Percentiles rank a stretch among this genome's conserved stretches.
Evolutionary conservation across 495 filamentous ascomycete genomes (phyloP).

Genomic region (Aspergillus hancockii): DNA sequence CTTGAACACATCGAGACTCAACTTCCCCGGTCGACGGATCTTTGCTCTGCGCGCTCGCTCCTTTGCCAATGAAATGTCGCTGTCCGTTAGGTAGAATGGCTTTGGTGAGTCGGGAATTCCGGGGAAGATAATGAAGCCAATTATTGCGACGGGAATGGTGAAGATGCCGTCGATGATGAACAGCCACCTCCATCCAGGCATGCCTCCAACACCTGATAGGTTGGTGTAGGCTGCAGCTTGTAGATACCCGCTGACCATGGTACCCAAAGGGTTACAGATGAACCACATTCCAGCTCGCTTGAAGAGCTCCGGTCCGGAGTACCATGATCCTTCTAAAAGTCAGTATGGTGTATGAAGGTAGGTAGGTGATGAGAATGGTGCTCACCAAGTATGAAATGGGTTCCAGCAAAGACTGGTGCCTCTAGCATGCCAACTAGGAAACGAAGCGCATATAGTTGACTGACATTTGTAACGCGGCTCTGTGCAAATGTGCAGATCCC

Average conservation of each 20-base stretch:
- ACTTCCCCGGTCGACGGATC: constrained; percentile 36
- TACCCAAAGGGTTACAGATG: constrained; percentile 36
- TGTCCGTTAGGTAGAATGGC: constrained; percentile 41
- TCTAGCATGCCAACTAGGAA: constrained; percentile 54
- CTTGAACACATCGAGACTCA: constrained; percentile 43
- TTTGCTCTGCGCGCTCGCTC: constrained; percentile 28
- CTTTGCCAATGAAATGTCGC: constrained; percentile 40
- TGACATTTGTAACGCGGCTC: constrained; percentile 34
- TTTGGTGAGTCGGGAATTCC: constrained; percentile 47
- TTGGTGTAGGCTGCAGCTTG: constrained; percentile 50
- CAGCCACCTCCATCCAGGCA: constrained; percentile 52
- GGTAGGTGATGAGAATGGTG: not conserved
- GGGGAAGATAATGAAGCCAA: constrained; percentile 48
- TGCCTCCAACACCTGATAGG: constrained; percentile 42
- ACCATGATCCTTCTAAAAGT: constrained; percentile 36
- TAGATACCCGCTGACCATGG: constrained; percentile 43
- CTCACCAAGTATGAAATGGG: constrained; percentile 41
- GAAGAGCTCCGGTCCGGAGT: constrained; percentile 41
- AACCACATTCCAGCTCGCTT: constrained; percentile 41
- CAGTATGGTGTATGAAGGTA: not conserved
- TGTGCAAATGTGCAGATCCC: constrained; percentile 36
- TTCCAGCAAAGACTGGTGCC: constrained; percentile 46
- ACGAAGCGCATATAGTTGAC: constrained; percentile 49
- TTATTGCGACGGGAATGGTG: constrained; percentile 47
- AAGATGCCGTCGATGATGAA: constrained; percentile 54